Evolutionary conservation across 305 asterid species (phyloP), one percentile per base, ranked within the genome.

Genomic region (Rubia occidens): DNA sequence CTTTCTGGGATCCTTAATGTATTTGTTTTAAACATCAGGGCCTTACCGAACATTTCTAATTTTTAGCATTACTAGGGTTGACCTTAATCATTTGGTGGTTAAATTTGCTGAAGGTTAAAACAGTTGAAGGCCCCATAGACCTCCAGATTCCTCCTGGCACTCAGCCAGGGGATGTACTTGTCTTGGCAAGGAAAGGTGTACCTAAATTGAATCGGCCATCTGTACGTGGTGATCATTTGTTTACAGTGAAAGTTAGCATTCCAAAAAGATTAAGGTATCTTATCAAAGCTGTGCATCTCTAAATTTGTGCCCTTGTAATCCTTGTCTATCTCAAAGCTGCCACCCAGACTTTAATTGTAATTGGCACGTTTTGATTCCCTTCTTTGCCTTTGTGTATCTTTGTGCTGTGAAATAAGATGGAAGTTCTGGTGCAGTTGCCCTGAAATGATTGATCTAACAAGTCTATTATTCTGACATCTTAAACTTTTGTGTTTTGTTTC

Each of bases 81-180:
- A 44, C 77, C 72, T 44, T 17, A 11, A 64, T 66, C 49, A 60
- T 21, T 69, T 66, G 64, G 75, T 75, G 14, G 29, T 47, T 83
- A 79, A 67, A 53, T 56, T 75, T 64, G 67, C 72, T 29, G 80
- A 77, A 95, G 99, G 98, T 91, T 42, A 95, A 87, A 84, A 85
- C 99, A 17, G 96, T 95, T 62, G 97, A 95, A 79, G 99, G 99
- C 78, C 78, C 82, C 81, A 77, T 85, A 20, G 98, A 95, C 67
- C 90, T 95, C 79, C 96, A 84, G 82, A 86, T 95, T 82, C 96
- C 99, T 80, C 95, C 97, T 32, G 98, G 98, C 45, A 95, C 97
- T 76, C 99, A 95, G 85, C 99, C 99, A 75, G 98, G 96, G 60
- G 98, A 91, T 79, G 94, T 89, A 77, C 95, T 95, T 70, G 98